Evolutionary conservation across 495 filamentous ascomycete genomes (phyloP).

Genomic region (Tetracladium marchalianum): DNA sequence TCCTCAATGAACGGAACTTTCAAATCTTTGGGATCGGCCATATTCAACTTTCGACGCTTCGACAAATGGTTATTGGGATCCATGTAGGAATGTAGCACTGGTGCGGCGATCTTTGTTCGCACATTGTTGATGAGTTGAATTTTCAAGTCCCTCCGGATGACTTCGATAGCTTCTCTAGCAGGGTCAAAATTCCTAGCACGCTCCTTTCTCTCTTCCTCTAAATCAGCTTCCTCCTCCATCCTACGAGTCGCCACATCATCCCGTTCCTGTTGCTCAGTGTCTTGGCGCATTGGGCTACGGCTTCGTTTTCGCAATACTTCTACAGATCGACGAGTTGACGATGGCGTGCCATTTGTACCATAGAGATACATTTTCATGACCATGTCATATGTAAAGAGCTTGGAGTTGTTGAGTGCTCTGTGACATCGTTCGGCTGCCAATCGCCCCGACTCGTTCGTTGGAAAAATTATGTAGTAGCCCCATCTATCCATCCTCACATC

Average conservation of each 20-base stretch:
- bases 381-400: constrained; percentile 88
- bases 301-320: constrained; percentile 10
- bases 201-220: constrained; percentile 79
- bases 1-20: constrained; percentile 27
- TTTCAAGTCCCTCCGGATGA: constrained; percentile 68
- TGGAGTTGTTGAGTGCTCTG: constrained; percentile 57
- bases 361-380: constrained; percentile 70
- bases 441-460: constrained; percentile 62
- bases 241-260: constrained; percentile 45
- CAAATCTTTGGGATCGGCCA: constrained; percentile 54
- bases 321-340: constrained; percentile 16
- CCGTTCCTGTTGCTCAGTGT: constrained; percentile 42
- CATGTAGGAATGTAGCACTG: constrained; percentile 73
- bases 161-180: constrained; percentile 66
- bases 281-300: constrained; percentile 24
- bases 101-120: constrained; percentile 71
- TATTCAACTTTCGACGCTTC: constrained; percentile 62
- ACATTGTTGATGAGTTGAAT: constrained; percentile 80
- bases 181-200: constrained; percentile 78
- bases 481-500: constrained; percentile 70
- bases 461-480: constrained; percentile 88
- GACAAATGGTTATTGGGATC: constrained; percentile 68
- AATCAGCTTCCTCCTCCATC: constrained; percentile 62
- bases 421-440: constrained; percentile 71
- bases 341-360: constrained; percentile 38